Evolutionary conservation across 768 basidiomycete genomes (phyloP).

Genomic region (Boletellus emodensis): DNA sequence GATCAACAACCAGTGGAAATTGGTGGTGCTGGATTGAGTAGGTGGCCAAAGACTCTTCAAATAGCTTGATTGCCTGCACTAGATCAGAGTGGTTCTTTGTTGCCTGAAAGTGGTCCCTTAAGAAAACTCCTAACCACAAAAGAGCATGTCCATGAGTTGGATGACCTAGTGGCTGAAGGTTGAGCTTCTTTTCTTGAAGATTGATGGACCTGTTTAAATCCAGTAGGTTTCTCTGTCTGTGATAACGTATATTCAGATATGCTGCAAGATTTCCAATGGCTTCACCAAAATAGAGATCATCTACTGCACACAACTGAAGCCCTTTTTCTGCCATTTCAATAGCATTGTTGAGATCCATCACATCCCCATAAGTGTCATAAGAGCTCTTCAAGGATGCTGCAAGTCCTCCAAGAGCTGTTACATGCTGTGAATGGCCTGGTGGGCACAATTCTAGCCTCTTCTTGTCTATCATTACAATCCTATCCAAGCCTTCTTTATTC

Average conservation of each 20-base stretch:
- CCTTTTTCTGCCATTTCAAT: not conserved
- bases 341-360: not conserved
- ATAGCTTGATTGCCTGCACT: not conserved
- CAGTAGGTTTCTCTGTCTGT: not conserved
- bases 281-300: not conserved
- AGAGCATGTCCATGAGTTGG: not conserved
- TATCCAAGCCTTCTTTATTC: not conserved
- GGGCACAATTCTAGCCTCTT: not conserved
- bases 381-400: not conserved
- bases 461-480: not conserved
- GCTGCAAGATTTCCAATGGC: not conserved
- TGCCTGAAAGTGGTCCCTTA: too few relatives aligned
- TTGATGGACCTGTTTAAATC: not conserved
- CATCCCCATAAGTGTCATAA: not conserved
- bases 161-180: not conserved
- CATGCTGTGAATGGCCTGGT: not conserved
- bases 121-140: not conserved
- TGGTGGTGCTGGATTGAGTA: not conserved
- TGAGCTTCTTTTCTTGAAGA: not conserved
- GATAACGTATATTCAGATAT: too few relatives aligned
- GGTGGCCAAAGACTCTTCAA: not conserved
- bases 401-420: not conserved
- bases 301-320: not conserved
- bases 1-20: not conserved
- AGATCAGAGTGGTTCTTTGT: not conserved